Evolutionary conservation across 805 yeast genomes (phyloP), one percentile per base, ranked within the genome.

Genomic region (Wickerhamiella brachini): DNA sequence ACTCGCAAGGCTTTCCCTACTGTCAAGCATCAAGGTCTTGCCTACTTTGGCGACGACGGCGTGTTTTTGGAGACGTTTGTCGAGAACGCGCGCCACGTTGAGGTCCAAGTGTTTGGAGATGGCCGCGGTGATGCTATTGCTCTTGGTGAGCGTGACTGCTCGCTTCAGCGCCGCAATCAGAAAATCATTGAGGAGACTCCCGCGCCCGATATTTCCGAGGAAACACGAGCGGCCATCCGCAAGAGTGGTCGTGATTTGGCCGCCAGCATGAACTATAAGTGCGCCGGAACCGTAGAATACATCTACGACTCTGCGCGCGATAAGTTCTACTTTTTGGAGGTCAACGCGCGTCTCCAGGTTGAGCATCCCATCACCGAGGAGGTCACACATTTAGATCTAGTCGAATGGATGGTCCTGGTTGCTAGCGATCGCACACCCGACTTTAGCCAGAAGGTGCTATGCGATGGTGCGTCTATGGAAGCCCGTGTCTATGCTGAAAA

Each of bases 271-370:
- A 81, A 85, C 60, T 90, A 93, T 71, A 88, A 86, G 69, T 81
- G 95, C 69, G 98, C 97, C 42, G 98, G 97, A 67, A 90, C 98
- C 6, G 95, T 93, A 60, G 98, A 90, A 69, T 90, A 81, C 65
- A 89, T 90, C 61, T 90, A 85, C 63, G 97, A 93, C 64, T 83
- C 83, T 62, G 74, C 68, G 51, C 73, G 95, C 59, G 90, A 89
- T 64, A 93, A 83, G 64, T 93, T 90, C 66, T 90, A 90, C 72
- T 90, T 90, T 71, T 73, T 90, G 62, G 98, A 90, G 67, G 97
- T 90, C 57, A 90, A 90, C 65, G 95, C 98, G 12, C 81, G 98
- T 65, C 76, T 90, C 59, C 98, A 90, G 68, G 98, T 90, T 47
- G 98, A 90, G 71, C 98, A 90, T 67, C 97, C 97, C 42, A 83